Evolutionary conservation across 1,139 yeast genomes (phyloP).

Genomic region (Suhomyces taliae): DNA sequence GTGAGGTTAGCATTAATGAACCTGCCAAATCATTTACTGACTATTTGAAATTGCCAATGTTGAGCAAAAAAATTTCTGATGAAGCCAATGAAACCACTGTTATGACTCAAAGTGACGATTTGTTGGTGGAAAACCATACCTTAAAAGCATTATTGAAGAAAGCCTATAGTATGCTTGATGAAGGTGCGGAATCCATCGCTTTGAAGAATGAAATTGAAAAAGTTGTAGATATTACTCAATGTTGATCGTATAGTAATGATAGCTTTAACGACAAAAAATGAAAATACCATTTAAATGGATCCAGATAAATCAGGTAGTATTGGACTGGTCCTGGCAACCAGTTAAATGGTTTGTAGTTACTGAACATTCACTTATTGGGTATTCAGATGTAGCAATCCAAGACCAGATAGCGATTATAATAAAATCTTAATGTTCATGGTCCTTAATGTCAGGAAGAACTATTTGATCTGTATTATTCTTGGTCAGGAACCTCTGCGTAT

Average conservation of each 20-base stretch:
- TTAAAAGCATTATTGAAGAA: slow-evolving; percentile 27
- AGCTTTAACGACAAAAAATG: neutral
- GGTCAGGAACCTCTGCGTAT: no score
- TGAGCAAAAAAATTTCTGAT: slow-evolving; percentile 10
- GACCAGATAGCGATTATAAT: no score
- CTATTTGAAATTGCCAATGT: slow-evolving; percentile 27
- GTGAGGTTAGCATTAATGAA: slow-evolving; percentile 19
- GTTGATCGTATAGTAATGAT: slow-evolving; percentile 4
- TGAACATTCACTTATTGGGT: no score
- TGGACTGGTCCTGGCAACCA: no score
- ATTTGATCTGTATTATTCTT: no score
- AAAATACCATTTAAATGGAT: no score
- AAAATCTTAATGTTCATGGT: no score
- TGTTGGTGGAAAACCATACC: slow-evolving; percentile 26
- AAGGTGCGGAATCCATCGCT: slow-evolving; percentile 15
- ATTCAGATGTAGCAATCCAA: no score
- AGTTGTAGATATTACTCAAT: slow-evolving; percentile 11
- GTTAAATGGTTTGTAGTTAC: no score
- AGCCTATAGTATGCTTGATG: slow-evolving; percentile 25
- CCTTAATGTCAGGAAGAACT: no score
- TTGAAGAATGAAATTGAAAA: slow-evolving; percentile 16
- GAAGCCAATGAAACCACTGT: slow-evolving; percentile 17
- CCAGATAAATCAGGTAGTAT: no score
- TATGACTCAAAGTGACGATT: slow-evolving; percentile 9
- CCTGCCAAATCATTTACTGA: slow-evolving; percentile 23